These are phyloP conservation scores for Abrus pulchellus DNA, from an alignment of 306 rosid species.

Conservation along the genomic window DNA sequence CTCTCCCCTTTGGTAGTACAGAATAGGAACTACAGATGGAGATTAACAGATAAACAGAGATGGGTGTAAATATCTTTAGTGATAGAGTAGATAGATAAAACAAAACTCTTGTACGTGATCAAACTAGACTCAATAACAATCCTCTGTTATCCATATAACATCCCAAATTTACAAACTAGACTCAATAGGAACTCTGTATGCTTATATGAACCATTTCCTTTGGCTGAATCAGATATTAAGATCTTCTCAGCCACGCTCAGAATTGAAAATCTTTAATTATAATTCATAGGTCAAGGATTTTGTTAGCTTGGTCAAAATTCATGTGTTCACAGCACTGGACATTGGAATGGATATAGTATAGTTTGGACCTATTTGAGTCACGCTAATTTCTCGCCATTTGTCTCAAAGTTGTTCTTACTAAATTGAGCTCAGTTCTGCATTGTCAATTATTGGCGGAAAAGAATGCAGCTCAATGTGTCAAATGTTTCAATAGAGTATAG, in stretches of 20 bases:
- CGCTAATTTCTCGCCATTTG: constrained; percentile 7
- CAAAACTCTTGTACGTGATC: background rate
- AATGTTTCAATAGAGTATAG: background rate
- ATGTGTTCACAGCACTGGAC: background rate
- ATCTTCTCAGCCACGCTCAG: background rate
- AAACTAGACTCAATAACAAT: background rate
- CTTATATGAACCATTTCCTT: constrained; percentile 8
- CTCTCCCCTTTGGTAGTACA: constrained; percentile 2
- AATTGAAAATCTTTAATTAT: background rate
- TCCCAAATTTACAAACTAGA: background rate
- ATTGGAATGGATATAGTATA: background rate
- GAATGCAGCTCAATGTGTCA: background rate
- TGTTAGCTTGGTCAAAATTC: constrained; percentile 1
- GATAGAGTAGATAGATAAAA: constrained; percentile 27
- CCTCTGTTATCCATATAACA: constrained; percentile 28
- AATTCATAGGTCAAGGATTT: background rate
- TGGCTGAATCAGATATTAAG: constrained; percentile 13
- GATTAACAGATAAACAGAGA: constrained; percentile 12
- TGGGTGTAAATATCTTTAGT: constrained; percentile 13
- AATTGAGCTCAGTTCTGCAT: background rate
- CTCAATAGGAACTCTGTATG: background rate
- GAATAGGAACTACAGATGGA: constrained; percentile 13
- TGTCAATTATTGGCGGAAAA: constrained; percentile 8
- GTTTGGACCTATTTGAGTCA: constrained; percentile 10
- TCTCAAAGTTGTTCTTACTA: background rate